Percentiles rank a stretch among this genome's conserved stretches.
phyloP scores from a whole-genome alignment of 306 rosid genomes.

The Pyrus betulifolia region DNA sequence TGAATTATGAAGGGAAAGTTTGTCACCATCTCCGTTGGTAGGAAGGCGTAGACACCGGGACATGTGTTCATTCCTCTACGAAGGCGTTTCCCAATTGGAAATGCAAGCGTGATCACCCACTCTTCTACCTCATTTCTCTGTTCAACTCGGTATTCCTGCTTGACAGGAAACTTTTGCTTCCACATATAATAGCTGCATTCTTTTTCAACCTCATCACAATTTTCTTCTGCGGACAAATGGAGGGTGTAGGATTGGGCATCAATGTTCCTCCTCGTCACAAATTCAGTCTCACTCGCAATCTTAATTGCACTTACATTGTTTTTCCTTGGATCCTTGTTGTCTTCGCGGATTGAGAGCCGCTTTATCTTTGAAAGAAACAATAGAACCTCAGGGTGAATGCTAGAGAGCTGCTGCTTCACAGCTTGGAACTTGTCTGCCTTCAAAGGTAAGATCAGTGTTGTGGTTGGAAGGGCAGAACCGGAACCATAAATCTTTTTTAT shows the following conservation, averaged over 20 bases:
- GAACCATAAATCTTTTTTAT: conserved; percentile 39
- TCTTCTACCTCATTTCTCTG: conserved; percentile 44
- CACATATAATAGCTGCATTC: conserved; percentile 57
- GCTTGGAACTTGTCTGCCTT: conserved; percentile 56
- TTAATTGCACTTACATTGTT: conserved; percentile 37
- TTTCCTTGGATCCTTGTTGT: conserved; percentile 22
- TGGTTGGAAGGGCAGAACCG: conserved; percentile 39
- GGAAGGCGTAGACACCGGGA: conserved; percentile 60
- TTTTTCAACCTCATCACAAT: background rate
- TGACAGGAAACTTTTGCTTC: conserved; percentile 59
- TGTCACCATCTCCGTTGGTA: conserved; percentile 73
- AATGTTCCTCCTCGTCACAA: conserved; percentile 37
- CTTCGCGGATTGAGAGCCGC: conserved; percentile 49
- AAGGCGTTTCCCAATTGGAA: conserved; percentile 47
- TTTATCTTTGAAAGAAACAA: conserved; percentile 62
- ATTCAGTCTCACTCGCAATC: conserved; percentile 44
- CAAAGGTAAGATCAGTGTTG: conserved; percentile 52
- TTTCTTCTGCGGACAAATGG: conserved; percentile 37
- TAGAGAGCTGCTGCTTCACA: conserved; percentile 58
- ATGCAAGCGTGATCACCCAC: conserved; percentile 49
- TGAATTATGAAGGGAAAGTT: conserved; percentile 67
- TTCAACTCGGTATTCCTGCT: conserved; percentile 35
- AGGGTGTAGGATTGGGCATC: conserved; percentile 65
- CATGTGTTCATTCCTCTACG: conserved; percentile 21
- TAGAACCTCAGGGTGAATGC: conserved; percentile 53